Base-by-base conservation (phyloP, 2,329 filamentous ascomycete genomes). In the Penicillium sp. region DNA sequence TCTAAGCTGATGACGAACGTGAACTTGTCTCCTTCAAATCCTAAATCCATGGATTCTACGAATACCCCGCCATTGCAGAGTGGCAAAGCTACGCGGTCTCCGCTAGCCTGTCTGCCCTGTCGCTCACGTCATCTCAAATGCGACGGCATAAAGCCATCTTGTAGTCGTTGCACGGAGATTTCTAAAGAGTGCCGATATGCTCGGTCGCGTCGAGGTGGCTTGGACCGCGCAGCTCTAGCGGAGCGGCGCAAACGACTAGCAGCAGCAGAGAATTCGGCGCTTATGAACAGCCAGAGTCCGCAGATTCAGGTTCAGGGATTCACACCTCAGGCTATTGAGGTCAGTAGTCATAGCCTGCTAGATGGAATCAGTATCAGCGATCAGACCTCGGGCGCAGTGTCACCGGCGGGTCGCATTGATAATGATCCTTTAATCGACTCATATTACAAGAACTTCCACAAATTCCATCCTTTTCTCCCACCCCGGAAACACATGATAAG, bases 111-210 rank as follows among this genome's bases (percentile, higher is more conserved):
- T 51, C 30, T 68, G 11, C 63, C 67, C 8, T 73, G 70, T 56
- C 74, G 70, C 51, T 71, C 64, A 56, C 73, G 70, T 28, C 75
- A 75, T 65, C 67, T 79, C 30, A 78, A 77, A 68, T 81, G 77
- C 61, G 78, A 79, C 60, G 77, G 73, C 38, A 71, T 68, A 46
- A 69, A 68, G 56, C 78, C 78, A 26, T 63, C 63, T 18, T 80
- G 77, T 57, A 68, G 64, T 52, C 74, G 77, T 23, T 80, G 78
- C 61, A n/a, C 47, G 1, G 62, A 64, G n/a, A 21, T 74, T 46
- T 72, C 71, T 24, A 77, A 77, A 57, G 67, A 74, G 26, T 81
- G 79, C 56, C 72, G 71, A 57, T 81, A 81, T 64, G 71, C 76
- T 20, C 75, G 75, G 60, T 81, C 79, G 12, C 71, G 78, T 35